Conservation (phyloP, 2,329 filamentous ascomycete genomes). For the Hymenoscyphus albidus region DNA sequence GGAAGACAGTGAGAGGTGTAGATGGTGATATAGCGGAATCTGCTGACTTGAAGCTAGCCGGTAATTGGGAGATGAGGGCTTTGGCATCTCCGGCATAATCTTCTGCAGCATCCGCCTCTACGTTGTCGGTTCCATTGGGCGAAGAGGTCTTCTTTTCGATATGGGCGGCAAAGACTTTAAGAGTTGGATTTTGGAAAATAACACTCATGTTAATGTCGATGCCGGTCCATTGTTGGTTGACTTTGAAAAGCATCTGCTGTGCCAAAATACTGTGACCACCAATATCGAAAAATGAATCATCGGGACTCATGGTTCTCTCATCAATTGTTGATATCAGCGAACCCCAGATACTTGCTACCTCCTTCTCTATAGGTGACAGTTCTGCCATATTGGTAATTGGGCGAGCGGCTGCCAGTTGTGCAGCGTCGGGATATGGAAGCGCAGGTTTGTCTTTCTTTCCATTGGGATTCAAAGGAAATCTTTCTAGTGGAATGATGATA, state of each 20-base stretch:
- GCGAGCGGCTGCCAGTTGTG: constrained; percentile 57
- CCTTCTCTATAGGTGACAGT: constrained; percentile 56
- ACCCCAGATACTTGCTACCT: constrained; percentile 70
- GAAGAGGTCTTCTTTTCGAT: constrained; percentile 46
- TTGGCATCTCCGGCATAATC: constrained; percentile 45
- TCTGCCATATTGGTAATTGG: constrained; percentile 42
- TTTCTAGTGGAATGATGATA: constrained; percentile 67
- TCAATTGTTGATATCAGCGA: constrained; percentile 64
- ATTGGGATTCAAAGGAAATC: constrained; percentile 78
- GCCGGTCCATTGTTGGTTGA: constrained; percentile 58
- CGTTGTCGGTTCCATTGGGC: constrained; percentile 24
- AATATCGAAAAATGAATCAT: constrained; percentile 70
- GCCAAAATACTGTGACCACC: constrained; percentile 79
- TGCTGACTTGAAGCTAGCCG: constrained; percentile 38
- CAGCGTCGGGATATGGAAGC: constrained; percentile 75
- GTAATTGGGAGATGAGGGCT: constrained; percentile 37
- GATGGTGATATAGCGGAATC: constrained; percentile 31
- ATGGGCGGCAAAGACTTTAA: constrained; percentile 48
- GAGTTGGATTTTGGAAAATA: constrained; percentile 65
- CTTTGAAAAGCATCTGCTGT: constrained; percentile 72
- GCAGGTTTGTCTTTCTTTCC: constrained; percentile 78
- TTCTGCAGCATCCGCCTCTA: constrained; percentile 42
- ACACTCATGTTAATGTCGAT: constrained; percentile 65
- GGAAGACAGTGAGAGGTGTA: constrained; percentile 58
- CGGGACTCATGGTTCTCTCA: constrained; percentile 60